Percentiles rank a stretch among this genome's conserved stretches.
phyloP scores from a whole-genome alignment of 2,329 filamentous ascomycete species.

The Venturia oleaginea region DNA sequence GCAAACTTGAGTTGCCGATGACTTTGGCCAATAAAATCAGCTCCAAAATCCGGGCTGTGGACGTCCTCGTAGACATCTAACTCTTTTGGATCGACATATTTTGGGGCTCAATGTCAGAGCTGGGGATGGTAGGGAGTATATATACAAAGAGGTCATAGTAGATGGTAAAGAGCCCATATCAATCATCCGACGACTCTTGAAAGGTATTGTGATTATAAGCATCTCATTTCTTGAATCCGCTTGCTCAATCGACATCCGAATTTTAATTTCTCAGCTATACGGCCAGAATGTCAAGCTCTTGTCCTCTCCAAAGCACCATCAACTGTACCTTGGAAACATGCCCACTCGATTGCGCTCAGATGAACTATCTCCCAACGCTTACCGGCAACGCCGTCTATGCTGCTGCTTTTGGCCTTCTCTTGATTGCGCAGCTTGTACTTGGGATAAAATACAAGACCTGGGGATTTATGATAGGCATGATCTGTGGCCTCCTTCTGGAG shows the following conservation, averaged over 20 bases:
- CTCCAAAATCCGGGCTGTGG: too few relatives aligned
- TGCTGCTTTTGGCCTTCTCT: constrained; percentile 41
- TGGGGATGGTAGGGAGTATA: background rate
- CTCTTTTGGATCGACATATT: background rate
- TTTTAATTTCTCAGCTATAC: background rate
- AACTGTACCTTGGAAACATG: constrained; percentile 33
- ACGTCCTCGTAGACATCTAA: background rate
- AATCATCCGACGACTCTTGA: background rate
- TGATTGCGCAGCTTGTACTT: constrained; percentile 39
- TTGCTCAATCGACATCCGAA: background rate
- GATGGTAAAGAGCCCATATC: background rate
- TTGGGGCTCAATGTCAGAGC: background rate
- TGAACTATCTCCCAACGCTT: constrained; percentile 45
- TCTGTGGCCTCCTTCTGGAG: constrained; percentile 41
- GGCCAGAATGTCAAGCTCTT: background rate
- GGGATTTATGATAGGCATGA: constrained; percentile 44
- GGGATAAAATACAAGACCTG: constrained; percentile 46
- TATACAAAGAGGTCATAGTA: background rate
- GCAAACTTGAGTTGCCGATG: too few relatives aligned
- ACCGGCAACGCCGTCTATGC: constrained; percentile 45
- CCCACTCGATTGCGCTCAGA: constrained; percentile 38
- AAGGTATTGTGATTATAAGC: background rate
- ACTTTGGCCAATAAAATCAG: too few relatives aligned
- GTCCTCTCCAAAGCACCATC: background rate
- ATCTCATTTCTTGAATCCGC: background rate